Conservation (phyloP, 75 land plant genomes). For the Ceratopteris richardii region DNA sequence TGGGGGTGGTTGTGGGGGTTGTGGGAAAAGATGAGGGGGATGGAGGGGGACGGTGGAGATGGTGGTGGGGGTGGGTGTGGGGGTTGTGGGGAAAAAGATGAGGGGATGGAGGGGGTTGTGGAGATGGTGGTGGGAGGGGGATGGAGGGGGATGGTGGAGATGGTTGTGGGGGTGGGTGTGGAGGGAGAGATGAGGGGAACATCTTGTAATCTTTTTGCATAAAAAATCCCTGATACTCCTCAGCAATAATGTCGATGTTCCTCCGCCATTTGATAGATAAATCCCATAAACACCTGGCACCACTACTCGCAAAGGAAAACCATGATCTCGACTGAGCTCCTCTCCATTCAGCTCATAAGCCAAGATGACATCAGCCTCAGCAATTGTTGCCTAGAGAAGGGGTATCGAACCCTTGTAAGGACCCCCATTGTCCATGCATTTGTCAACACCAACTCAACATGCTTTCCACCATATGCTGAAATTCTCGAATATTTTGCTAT, state of each 20-base stretch:
- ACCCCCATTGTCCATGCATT: constrained; percentile 93
- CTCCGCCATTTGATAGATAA: constrained; percentile 96
- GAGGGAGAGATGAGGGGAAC: too few relatives aligned
- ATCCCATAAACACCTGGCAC: constrained; percentile 97
- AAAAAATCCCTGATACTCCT: constrained; percentile 97
- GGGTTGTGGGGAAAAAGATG: too few relatives aligned
- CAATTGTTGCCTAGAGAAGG: constrained; percentile 70
- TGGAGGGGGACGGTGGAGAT: too few relatives aligned
- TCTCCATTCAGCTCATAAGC: constrained; percentile 99
- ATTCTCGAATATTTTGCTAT: constrained; percentile 35
- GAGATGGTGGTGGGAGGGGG: too few relatives aligned
- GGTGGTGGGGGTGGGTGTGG: too few relatives aligned
- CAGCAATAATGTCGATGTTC: constrained; percentile 57
- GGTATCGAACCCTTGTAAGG: constrained; percentile 95
- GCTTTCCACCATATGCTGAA: constrained; percentile 64
- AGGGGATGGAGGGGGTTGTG: too few relatives aligned
- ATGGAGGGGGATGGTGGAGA: too few relatives aligned
- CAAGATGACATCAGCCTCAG: constrained; percentile 84
- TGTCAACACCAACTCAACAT: constrained; percentile 96
- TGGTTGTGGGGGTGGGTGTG: too few relatives aligned
- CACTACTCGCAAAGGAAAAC: constrained; percentile 83
- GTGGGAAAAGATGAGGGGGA: too few relatives aligned
- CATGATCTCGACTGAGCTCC: constrained; percentile 91
- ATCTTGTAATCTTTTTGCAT: too few relatives aligned
- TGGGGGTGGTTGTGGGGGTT: too few relatives aligned